Base-by-base conservation (phyloP, 2,329 filamentous ascomycete genomes). In the Paramyrothecium roridum region DNA sequence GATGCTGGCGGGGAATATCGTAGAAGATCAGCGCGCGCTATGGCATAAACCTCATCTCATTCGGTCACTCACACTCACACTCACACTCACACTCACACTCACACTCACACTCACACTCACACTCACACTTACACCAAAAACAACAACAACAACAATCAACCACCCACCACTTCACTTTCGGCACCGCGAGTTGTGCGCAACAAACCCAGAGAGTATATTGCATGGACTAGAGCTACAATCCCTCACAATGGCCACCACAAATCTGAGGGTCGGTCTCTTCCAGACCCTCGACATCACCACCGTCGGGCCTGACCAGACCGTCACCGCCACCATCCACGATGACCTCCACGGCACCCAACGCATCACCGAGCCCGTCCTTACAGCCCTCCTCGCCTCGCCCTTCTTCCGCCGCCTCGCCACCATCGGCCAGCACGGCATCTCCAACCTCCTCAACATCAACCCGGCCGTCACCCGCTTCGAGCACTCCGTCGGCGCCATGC, bases 401-500 rank as follows among this genome's bases (percentile, higher is more conserved):
- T 67, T 64, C 16, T 54, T 75, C 13, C 59, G 58, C 10, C 71
- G 72, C 17, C 67, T 75, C 2, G 57, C 55, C 46, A 70, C 69
- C 8, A 65, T 75, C 54, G 65, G 63, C 56, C 72, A 75, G 57
- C 67, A 73, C 52, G 71, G 73, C 23, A 61, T 75, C 23, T 73
- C 70, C 8, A 65, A 66, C 16, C 62, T 73, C 26, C 60, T 75
- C 2, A 65, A 65, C 53, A 59, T 71, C 13, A 70, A 67, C 7
- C 71, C 68, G 7, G 54, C 52, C 16, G 64, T 75, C 20, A 74
- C 71, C 12, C 70, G 72, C 19, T 65, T 73, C 34, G 71, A 75
- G 56, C 73, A 75, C 58, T 73, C 71, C 8, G 67, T 74, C 48
- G 73, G 73, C 46, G 71, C 72, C 23, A 67, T 73, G 13, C 59